Conservation (phyloP, 129 eudicot species). For the Glebionis coronaria region DNA sequence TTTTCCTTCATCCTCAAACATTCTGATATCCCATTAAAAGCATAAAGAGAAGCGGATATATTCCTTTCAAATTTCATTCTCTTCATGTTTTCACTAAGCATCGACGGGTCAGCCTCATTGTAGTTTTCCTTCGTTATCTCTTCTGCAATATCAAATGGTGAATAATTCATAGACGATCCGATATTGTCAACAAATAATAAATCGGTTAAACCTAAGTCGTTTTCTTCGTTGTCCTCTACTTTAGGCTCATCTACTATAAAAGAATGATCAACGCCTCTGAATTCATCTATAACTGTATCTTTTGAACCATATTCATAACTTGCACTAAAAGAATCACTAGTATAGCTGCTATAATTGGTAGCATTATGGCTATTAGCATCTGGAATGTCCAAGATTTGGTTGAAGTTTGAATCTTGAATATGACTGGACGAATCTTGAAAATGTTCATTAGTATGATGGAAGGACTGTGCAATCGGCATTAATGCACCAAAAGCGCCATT, state of each 20-base stretch:
- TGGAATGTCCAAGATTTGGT: conserved; percentile 28
- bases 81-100: conserved; percentile 44
- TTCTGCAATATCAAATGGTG: conserved; percentile 47
- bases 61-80: conserved; percentile 44
- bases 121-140: conserved; percentile 40
- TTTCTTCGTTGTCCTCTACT: conserved; percentile 28
- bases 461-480: conserved; percentile 20
- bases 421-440: conserved; percentile 18
- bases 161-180: conserved; percentile 27
- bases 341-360: neutral
- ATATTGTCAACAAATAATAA: conserved; percentile 35
- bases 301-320: conserved; percentile 20
- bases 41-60: conserved; percentile 52
- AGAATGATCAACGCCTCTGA: conserved; percentile 11
- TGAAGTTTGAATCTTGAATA: conserved; percentile 25
- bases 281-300: conserved; percentile 20
- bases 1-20: conserved; percentile 32
- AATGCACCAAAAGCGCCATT: conserved; percentile 11
- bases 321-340: conserved; percentile 24
- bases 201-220: conserved; percentile 25
- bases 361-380: conserved; percentile 15
- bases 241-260: conserved; percentile 19
- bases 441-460: conserved; percentile 25
- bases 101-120: conserved; percentile 26
- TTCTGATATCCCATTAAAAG: conserved; percentile 49